These are phyloP conservation scores for Penicillium sp. DNA, from an alignment of 2,329 filamentous ascomycete species.

Conservation along the genomic window DNA sequence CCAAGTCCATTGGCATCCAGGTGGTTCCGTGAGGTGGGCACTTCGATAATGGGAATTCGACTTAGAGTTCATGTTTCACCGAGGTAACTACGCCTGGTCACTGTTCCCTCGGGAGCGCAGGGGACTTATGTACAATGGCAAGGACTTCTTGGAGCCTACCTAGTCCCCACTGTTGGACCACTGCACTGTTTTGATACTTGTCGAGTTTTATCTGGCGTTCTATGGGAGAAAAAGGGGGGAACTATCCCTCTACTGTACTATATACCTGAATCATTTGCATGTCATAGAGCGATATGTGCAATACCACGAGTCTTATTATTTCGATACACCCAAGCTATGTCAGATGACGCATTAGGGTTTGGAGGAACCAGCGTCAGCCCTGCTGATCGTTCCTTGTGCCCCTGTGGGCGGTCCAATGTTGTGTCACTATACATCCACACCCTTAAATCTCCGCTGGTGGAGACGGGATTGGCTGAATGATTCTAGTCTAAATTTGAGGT, in stretches of 20 bases:
- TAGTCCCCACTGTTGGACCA: neutral
- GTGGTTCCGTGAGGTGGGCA: slow-evolving; percentile 58
- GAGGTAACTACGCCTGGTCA: neutral
- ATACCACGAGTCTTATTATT: neutral
- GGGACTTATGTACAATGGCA: neutral
- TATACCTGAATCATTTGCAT: slow-evolving; percentile 1
- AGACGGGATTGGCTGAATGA: neutral
- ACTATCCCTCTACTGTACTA: neutral
- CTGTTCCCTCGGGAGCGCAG: neutral
- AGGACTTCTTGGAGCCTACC: neutral
- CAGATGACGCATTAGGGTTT: neutral
- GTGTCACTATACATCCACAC: neutral
- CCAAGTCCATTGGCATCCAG: slow-evolving; percentile 71
- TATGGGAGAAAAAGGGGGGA: neutral
- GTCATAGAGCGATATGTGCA: slow-evolving; percentile 1
- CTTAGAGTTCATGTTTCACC: neutral
- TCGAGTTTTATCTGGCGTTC: neutral
- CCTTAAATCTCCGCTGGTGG: neutral
- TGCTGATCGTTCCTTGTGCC: neutral
- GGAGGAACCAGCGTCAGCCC: neutral
- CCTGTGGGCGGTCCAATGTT: neutral
- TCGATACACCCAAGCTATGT: neutral
- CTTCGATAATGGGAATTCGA: neutral
- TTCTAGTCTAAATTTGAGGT: neutral
- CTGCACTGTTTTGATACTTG: neutral